Base-by-base conservation (phyloP, 305 asterid genomes). In the Rubia tinctorum region DNA sequence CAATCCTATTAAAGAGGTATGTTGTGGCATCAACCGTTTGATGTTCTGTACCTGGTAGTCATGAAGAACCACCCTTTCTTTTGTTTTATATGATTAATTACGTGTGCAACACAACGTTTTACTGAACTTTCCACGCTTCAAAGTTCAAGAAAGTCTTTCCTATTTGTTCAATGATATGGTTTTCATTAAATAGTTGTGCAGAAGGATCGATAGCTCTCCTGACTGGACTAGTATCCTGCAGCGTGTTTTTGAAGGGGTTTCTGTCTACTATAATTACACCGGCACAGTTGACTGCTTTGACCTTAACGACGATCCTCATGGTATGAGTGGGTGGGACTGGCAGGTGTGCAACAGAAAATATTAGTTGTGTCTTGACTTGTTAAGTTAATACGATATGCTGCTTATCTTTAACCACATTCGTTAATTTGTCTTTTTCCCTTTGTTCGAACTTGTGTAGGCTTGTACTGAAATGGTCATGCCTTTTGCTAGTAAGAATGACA, bases 391-490 rank as follows among this genome's bases (percentile, higher is more conserved):
- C 39, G 51, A 1, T 45, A 13, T 47, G 18, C 45, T 65, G 13
- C 15, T 27, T n/a, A 66, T 63, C 47, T 44, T 64, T 15, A 18
- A 44, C 60, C 12, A 17, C 44, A 43, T 64, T 3, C 8, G 17
- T 27, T 13, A 27, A 23, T 11, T 13, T 4, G 39, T 0, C 11
- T 61, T 6, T 23, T 59, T 59, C 8, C 40, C 76, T 51, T 7
- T 15, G 58, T 70, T 55, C 13, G 68, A 18, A 70, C 55, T 76
- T 69, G 78, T 69, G 64, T 85, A 93, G 97, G 96, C 98, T 43
- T 93, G 97, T 84, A 90, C 96, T 53, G 98, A 91, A 84, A 93
- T 93, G 98, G 84, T 90, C 67, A 93, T 93, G 98, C 98, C 98
- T 61, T 30, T 76, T 39, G 77, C 96, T 25, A 88, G 83, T 76